Base-by-base conservation (phyloP, 768 basidiomycete species). In the Lentinula raphanica region DNA sequence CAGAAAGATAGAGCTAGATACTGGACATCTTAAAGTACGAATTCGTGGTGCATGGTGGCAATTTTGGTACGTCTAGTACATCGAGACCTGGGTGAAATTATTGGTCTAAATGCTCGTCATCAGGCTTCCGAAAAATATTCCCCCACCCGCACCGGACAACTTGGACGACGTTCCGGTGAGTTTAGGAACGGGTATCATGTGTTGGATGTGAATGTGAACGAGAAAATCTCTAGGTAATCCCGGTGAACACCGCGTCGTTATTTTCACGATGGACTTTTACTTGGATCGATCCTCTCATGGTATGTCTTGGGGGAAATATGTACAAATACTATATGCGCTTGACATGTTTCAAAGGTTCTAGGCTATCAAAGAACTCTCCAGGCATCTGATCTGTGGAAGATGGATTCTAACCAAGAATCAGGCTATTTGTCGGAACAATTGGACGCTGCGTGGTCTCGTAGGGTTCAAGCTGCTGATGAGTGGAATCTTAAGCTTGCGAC, bases 341-440 rank as follows among this genome's bases (percentile, higher is more conserved):
- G 38, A 27, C 49, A 46, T 7, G 38, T 35, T 19, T 21, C 29
- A n/a, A 39, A 83, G 82, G 72, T 75, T 9, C 72, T 86, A 39
- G 88, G 88, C 0, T 90, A 86, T 65, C 85, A 88, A 65, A 76
- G 90, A 29, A 85, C 87, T 1, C 73, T 92, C 8, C 87, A 88
- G 64, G 85, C 86, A 0, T 81, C 86, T 1, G 90, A 92, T 70
- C 69, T 91, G 12, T 90, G 87, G 87, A 83, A 81, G 65, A 72
- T 91, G 60, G 81, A 82, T 57, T 66, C 74, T 3, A 64, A 75
- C 3, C 77, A 79, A 29, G 77, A 85, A 62, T 73, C 82, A 15
- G 78, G 75, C 0, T 59, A 64, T 19, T 73, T 91, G 28, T 79
- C 84, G 2, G 69, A 71, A 11, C 73, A 74, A 61, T 76, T 92